Percentiles rank a stretch among this genome's conserved stretches.
These are phyloP conservation scores for Amauroascus niger DNA, from an alignment of 2,329 filamentous ascomycete species.

Conservation along the genomic window DNA sequence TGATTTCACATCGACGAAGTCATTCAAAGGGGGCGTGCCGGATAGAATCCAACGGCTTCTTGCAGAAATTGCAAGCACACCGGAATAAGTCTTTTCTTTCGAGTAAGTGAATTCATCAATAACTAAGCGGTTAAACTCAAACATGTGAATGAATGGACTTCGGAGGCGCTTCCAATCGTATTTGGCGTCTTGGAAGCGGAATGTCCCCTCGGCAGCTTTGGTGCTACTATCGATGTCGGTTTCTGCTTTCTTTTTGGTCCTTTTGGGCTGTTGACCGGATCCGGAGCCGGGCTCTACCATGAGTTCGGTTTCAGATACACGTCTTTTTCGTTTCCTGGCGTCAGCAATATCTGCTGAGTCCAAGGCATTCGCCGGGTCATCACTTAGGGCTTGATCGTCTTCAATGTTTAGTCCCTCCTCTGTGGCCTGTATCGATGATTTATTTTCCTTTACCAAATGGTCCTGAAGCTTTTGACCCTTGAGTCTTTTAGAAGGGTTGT, in stretches of 20 bases:
- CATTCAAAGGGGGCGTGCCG: constrained; percentile 50
- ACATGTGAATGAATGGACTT: constrained; percentile 47
- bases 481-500: constrained; percentile 29
- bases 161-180: constrained; percentile 23
- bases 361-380: not conserved
- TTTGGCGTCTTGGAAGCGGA: constrained; percentile 21
- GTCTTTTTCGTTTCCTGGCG: constrained; percentile 19
- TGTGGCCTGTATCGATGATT: not conserved
- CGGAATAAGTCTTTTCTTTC: constrained; percentile 33
- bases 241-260: not conserved
- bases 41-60: constrained; percentile 53
- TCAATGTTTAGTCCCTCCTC: not conserved
- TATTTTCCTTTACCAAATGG: constrained; percentile 17
- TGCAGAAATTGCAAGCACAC: constrained; percentile 40
- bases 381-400: not conserved
- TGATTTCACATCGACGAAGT: constrained; percentile 51
- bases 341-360: not conserved
- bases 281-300: constrained; percentile 12
- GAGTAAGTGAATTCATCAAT: constrained; percentile 58
- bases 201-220: constrained; percentile 17
- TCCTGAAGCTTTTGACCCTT: constrained; percentile 24
- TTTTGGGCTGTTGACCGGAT: constrained; percentile 2
- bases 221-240: not conserved
- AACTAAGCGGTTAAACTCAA: constrained; percentile 51
- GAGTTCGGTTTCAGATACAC: constrained; percentile 16